These are phyloP conservation scores for Pestalotiopsis sp. DNA, from an alignment of 2,329 filamentous ascomycete species.

Conservation along the genomic window DNA sequence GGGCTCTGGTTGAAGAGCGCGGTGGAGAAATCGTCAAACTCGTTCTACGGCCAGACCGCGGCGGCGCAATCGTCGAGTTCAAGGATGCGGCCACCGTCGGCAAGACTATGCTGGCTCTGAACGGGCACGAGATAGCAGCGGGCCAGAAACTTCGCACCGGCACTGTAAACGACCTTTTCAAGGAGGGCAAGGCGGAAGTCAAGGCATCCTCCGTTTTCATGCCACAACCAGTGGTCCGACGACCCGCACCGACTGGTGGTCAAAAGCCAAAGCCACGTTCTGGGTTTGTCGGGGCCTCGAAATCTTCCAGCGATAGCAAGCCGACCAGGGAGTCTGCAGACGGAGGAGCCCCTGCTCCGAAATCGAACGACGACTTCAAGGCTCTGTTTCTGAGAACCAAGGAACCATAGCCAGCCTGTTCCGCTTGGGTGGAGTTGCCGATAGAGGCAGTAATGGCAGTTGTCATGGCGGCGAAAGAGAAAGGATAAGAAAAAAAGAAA, in stretches of 20 bases:
- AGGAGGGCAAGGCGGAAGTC: constrained; percentile 40
- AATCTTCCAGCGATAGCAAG: constrained; percentile 12
- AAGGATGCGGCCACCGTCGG: constrained; percentile 70
- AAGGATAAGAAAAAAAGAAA: background rate
- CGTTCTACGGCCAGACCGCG: constrained; percentile 76
- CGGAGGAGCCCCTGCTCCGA: constrained; percentile 31
- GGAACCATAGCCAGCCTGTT: background rate
- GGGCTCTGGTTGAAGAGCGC: constrained; percentile 68
- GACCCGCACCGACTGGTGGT: constrained; percentile 40
- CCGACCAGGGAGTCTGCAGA: constrained; percentile 15
- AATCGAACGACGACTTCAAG: constrained; percentile 62
- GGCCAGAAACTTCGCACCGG: constrained; percentile 57
- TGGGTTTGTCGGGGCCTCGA: constrained; percentile 38
- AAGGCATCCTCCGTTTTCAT: constrained; percentile 37
- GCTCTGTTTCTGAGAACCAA: constrained; percentile 45
- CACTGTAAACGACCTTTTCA: constrained; percentile 55
- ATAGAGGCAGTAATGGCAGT: background rate
- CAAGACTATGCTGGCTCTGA: constrained; percentile 64
- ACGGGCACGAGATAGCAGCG: constrained; percentile 54
- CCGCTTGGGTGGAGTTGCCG: background rate
- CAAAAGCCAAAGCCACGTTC: constrained; percentile 42
- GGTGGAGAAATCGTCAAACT: constrained; percentile 72
- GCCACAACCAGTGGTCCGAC: constrained; percentile 43
- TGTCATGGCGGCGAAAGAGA: background rate
- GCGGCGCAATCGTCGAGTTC: constrained; percentile 86